Evolutionary conservation across 441 rosid genomes (phyloP), one percentile per base, ranked within the genome.

Genomic region (Eruca vesicaria): DNA sequence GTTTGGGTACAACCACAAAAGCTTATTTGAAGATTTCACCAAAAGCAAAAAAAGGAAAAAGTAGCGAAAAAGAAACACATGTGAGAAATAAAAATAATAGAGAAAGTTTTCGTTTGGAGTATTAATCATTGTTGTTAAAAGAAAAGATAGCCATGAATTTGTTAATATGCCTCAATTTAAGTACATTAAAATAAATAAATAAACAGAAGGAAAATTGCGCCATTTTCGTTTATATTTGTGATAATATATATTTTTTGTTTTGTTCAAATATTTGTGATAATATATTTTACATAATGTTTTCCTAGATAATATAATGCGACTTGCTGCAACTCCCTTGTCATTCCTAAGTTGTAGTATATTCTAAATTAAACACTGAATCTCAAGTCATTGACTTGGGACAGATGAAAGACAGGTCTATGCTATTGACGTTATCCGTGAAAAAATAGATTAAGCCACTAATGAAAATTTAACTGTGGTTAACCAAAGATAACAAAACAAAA

Each of bases 31-130:
- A 60, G 77, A 78, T 78, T 78, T 78, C 73, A 72, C 66, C 67
- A 65, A 77, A 77, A 77, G 80, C 68, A 69, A 76, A 63, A 68
- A 31, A 77, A 77, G 80, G 80, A 71, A 69, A 76, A 63, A 52
- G 26, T 19, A 52, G 57, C 9, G 26, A 19, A 52, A 52, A 52
- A 52, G 57, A 52, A 4, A 19, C 57, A 52, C 14, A 9, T 52
- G 19, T 52, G 26, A 52, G 57, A 52, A 19, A 15, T 9, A 52
- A 52, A 52, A 9, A 52, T 52, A 52, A 26, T 19, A 9, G 57
- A 52, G 57, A 52, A 52, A 52, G 57, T 52, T 52, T 52, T 52
- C 57, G 7, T 52, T 52, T 52, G 57, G 57, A 52, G 57, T 52
- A 33, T 33, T 53, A 6, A 28, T 45, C 33, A 15, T 28, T 64